These are phyloP conservation scores for Botryococcus braunii DNA, from an alignment of 163 green algal species.

Conservation along the genomic window DNA sequence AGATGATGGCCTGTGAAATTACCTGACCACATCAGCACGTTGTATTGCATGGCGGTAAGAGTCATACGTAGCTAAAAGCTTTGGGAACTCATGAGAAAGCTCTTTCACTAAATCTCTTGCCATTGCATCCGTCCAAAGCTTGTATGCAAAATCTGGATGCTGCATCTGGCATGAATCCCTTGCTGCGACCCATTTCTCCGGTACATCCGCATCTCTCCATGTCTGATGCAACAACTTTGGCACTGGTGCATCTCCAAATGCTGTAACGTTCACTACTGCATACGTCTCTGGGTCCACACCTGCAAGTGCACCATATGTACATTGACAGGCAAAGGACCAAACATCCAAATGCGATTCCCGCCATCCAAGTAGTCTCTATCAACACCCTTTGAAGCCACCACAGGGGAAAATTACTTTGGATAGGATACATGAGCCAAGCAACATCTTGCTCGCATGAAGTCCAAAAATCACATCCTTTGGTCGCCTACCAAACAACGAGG, in stretches of 20 bases:
- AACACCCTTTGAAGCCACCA: too few relatives aligned
- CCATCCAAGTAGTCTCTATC: too few relatives aligned
- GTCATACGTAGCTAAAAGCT: slow-evolving; percentile 45
- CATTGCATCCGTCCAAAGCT: slow-evolving; percentile 47
- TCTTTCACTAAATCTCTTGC: slow-evolving; percentile 36
- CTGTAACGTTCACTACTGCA: not conserved
- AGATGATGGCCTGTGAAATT: not conserved
- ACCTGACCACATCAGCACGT: slow-evolving; percentile 47
- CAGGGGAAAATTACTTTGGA: too few relatives aligned
- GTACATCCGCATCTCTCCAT: slow-evolving; percentile 41
- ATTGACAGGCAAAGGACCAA: too few relatives aligned
- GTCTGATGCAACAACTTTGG: slow-evolving; percentile 55
- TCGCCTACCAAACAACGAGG: too few relatives aligned
- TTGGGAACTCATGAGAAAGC: slow-evolving; percentile 36
- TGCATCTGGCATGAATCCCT: slow-evolving; percentile 32
- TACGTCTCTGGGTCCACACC: too few relatives aligned
- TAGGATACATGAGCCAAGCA: too few relatives aligned
- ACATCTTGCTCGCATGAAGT: too few relatives aligned
- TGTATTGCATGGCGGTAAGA: slow-evolving; percentile 49
- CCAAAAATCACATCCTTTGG: too few relatives aligned
- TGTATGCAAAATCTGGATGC: slow-evolving; percentile 41
- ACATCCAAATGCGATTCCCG: too few relatives aligned
- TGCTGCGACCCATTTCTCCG: slow-evolving; percentile 41
- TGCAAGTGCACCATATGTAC: too few relatives aligned
- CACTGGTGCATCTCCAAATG: slow-evolving; percentile 4